These are phyloP conservation scores for Aspergillus neotritici DNA, from an alignment of 2,329 filamentous ascomycete species.

Conservation along the genomic window DNA sequence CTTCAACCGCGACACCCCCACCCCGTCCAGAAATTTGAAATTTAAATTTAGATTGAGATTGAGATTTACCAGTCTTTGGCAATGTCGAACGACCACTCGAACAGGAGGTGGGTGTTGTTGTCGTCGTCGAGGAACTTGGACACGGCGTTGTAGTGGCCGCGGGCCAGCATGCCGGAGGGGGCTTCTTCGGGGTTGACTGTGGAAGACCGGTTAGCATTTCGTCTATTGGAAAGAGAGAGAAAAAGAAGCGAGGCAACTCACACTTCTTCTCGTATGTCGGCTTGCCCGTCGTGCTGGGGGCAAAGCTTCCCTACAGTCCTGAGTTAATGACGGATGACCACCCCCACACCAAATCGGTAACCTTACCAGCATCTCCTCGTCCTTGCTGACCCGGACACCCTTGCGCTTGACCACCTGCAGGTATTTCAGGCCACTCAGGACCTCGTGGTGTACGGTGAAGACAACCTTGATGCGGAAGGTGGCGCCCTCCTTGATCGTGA, in stretches of 20 bases:
- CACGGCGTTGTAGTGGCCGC: slow-evolving; percentile 82
- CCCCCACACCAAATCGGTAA: background rate
- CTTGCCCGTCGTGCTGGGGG: slow-evolving; percentile 85
- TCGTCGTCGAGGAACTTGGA: slow-evolving; percentile 96
- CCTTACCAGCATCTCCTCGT: slow-evolving; percentile 94
- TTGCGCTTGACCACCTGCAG: slow-evolving; percentile 89
- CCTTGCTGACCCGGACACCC: slow-evolving; percentile 81
- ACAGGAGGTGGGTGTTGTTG: slow-evolving; percentile 79
- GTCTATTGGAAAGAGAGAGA: background rate
- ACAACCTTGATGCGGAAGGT: slow-evolving; percentile 90
- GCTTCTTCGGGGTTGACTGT: slow-evolving; percentile 87
- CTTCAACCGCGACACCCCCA: slow-evolving; percentile 3
- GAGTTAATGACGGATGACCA: background rate
- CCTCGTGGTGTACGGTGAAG: slow-evolving; percentile 96
- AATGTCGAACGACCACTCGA: slow-evolving; percentile 96
- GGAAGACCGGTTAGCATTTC: background rate
- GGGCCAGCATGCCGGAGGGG: slow-evolving; percentile 80
- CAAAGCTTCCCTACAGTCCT: slow-evolving; percentile 69
- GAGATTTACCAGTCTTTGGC: slow-evolving; percentile 74
- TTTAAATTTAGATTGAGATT: background rate
- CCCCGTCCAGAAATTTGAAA: slow-evolving; percentile 19
- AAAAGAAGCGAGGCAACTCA: slow-evolving; percentile 46
- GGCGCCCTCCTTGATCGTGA: slow-evolving; percentile 94
- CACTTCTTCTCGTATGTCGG: slow-evolving; percentile 85
- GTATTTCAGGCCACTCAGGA: slow-evolving; percentile 91